Base-by-base conservation (phyloP, 2,329 filamentous ascomycete genomes). In the Graphilbum fragrans region DNA sequence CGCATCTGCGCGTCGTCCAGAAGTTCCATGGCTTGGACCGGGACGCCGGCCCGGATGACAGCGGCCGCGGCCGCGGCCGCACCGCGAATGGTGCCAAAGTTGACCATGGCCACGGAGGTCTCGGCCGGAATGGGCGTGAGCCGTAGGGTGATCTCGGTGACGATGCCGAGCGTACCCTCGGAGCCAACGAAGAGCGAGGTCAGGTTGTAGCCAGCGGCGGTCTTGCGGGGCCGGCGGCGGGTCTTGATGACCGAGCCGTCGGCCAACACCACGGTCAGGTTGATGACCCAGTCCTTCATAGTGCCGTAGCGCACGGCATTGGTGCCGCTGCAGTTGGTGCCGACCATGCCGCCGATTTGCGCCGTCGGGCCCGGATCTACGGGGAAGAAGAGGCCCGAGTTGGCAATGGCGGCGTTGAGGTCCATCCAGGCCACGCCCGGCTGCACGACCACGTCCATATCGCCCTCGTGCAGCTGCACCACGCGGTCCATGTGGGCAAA, bases 381-480 rank as follows among this genome's bases (percentile, higher is more conserved):
- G 1, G 88, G 88, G 56, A 94, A 93, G 64, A 94, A 94, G 2
- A 95, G 72, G 0, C 85, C 69, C 59, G 82, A 75, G 53, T 83
- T 77, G 38, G 77, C 69, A 35, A 80, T 57, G 51, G 74, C 63
- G 49, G 82, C 77, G 53, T 95, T 95, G 44, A 95, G 64, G 40
- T 83, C 77, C 72, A 93, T 87, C 87, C 87, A 95, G 17, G 82
- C 81, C 10, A 95, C 80, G 7, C 83, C 84, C 3, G 88, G 88
- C 58, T 95, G 88, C 3, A 95, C 86, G 5, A 94, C 84, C 38
- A 94, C 71, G 52, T 95, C 88, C 83, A 94, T 86, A 57, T 94
- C 88, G 4, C 85, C 81, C 50, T 83, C 80, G 57, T 94, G 82
- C 42, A 94, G 69, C 41, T 79, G 69, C 23, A 95, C 51, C 20